Conservation (phyloP, 1,284 basidiomycete species). For the Mycena sp. region DNA sequence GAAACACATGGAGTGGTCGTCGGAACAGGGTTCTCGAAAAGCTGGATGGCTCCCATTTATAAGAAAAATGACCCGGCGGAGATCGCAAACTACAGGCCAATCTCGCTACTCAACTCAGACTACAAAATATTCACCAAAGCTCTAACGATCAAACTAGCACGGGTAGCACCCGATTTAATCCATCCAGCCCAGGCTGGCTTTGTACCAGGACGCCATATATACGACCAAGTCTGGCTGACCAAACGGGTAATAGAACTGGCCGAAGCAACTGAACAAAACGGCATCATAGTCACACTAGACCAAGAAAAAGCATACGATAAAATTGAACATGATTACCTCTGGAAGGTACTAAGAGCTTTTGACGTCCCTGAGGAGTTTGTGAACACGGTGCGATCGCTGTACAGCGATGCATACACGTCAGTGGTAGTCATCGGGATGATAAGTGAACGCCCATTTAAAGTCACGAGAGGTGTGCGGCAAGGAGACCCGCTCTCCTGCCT, state of each 20-base stretch:
- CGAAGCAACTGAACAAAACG: slow-evolving; percentile 30
- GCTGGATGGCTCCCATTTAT: slow-evolving; percentile 23
- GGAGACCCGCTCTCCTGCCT: slow-evolving; percentile 13
- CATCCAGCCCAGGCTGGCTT: slow-evolving; percentile 34
- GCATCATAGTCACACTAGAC: slow-evolving; percentile 22
- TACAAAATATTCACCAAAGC: slow-evolving; percentile 29
- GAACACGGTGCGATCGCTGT: neutral
- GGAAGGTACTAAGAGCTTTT: slow-evolving; percentile 23
- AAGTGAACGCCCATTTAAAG: neutral
- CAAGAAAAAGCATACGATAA: slow-evolving; percentile 19
- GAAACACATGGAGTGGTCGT: neutral
- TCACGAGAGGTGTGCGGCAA: slow-evolving; percentile 3
- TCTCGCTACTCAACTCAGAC: slow-evolving; percentile 19
- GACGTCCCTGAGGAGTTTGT: slow-evolving; percentile 29
- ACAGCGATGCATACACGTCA: slow-evolving; percentile 11
- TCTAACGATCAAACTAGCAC: slow-evolving; percentile 24
- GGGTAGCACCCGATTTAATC: slow-evolving; percentile 20
- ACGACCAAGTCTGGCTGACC: slow-evolving; percentile 29
- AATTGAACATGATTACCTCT: slow-evolving; percentile 25
- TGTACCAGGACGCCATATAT: slow-evolving; percentile 28
- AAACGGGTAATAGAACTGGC: slow-evolving; percentile 30
- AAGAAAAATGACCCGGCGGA: slow-evolving; percentile 12
- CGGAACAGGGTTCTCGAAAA: neutral
- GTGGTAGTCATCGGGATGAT: neutral
- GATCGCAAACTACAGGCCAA: neutral